Evolutionary conservation across 2,329 filamentous ascomycete genomes (phyloP), one percentile per base, ranked within the genome.

Genomic region (Claviceps africana): DNA sequence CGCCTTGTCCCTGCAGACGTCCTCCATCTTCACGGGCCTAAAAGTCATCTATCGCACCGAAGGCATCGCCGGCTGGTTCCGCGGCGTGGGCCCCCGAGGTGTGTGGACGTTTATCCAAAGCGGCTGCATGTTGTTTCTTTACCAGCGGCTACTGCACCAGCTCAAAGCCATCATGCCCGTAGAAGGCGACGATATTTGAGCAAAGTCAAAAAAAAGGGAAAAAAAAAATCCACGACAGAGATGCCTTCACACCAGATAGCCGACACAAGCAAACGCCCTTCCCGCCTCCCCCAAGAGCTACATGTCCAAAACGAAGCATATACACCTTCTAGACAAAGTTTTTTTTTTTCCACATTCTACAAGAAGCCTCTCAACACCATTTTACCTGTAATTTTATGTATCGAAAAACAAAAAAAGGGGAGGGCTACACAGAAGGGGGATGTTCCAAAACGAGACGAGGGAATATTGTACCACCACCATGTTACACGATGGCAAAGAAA

Each of bases 31-130:
- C 51, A 88, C 81, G 2, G 93, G 91, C 1, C 70, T 98, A 39
- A 82, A 77, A 59, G 78, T 95, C 57, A 94, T 98, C 61, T 98
- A 97, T 70, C 82, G 79, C 58, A 88, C 85, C 6, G 93, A 98
- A 69, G 93, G 93, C 1, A 60, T 97, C 17, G 79, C 78, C 2
- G 94, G 93, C 1, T 94, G 88, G 83, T 98, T 98, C 69, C 81
- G 93, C 53, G 93, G 93, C 28, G 91, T 98, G 1, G 91, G 91
- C 0, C 93, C 93, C 1, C 81, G 93, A 51, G 85, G 85, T 53
- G 88, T 97, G 15, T 98, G 93, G 93, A 98, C 93, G 22, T 95
- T 91, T 62, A 88, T 97, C 53, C 93, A 98, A 72, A 95, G 87
- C 63, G 87, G 90, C 43, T 95, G 88, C 58, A 97, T 97, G 91